Evolutionary conservation across 371 early-diverging fungal genomes (phyloP).

Genomic region (Mortierella sp.): DNA sequence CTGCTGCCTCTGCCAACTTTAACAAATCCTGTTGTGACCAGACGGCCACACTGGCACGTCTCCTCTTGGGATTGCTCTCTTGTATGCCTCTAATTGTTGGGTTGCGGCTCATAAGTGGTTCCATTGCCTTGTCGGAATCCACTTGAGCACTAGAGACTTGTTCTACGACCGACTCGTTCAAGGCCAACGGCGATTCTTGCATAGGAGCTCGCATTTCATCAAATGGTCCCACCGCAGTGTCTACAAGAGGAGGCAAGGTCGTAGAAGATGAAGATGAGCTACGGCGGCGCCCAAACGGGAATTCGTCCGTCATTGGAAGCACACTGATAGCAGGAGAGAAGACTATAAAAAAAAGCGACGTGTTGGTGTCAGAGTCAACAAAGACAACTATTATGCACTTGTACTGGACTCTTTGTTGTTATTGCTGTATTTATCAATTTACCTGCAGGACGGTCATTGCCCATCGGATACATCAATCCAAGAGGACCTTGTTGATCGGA

Average conservation of each 20-base stretch:
- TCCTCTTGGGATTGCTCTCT: conserved; percentile 59
- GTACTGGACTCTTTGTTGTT: neutral
- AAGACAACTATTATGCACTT: neutral
- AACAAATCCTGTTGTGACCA: conserved; percentile 83
- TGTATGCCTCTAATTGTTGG: conserved; percentile 55
- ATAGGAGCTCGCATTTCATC: neutral
- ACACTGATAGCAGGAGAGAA: conserved; percentile 38
- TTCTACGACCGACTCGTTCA: conserved; percentile 14
- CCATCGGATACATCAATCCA: conserved; percentile 20
- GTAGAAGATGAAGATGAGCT: neutral
- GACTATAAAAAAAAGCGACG: neutral
- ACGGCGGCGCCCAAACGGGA: conserved; percentile 9
- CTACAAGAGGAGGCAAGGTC: neutral
- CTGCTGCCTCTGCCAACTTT: conserved; percentile 62
- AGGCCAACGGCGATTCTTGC: neutral
- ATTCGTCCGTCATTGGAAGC: conserved; percentile 42
- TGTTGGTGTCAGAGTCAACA: neutral
- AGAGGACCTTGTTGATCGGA: conserved; percentile 13
- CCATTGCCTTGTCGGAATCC: neutral
- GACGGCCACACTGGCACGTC: conserved; percentile 85
- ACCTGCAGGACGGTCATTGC: conserved; percentile 37
- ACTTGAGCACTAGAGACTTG: conserved; percentile 7
- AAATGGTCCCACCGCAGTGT: conserved; percentile 6
- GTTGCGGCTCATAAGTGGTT: conserved; percentile 39
- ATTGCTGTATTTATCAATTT: neutral